Conservation (phyloP, 2,329 filamentous ascomycete genomes). For the Venturia effusa region DNA sequence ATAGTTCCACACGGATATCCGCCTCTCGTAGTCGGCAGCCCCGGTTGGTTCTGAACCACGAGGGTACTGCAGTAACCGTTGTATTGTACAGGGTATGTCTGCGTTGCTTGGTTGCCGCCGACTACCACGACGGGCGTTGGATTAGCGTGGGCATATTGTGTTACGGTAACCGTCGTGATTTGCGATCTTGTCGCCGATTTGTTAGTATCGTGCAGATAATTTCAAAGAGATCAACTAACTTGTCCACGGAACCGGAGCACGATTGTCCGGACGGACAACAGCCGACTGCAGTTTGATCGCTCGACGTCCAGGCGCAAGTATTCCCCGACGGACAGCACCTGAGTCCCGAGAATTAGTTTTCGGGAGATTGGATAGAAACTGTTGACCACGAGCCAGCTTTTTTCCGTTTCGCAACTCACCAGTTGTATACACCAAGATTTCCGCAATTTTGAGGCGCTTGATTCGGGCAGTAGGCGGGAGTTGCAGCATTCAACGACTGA, state of each 20-base stretch:
- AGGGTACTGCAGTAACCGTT: constrained; percentile 27
- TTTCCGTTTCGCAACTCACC: constrained; percentile 21
- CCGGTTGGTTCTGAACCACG: constrained; percentile 23
- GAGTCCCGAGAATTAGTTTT: not conserved
- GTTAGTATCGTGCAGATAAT: not conserved
- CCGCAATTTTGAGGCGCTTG: constrained; percentile 28
- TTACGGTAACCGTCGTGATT: not conserved
- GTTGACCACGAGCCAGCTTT: too few relatives aligned
- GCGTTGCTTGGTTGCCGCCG: not conserved
- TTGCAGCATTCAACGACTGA: constrained; percentile 20
- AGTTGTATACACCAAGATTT: constrained; percentile 30
- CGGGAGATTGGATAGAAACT: too few relatives aligned
- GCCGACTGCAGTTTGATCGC: constrained; percentile 24
- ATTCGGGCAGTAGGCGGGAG: constrained; percentile 23
- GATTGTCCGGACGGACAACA: constrained; percentile 26
- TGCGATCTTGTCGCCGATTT: not conserved
- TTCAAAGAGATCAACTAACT: not conserved
- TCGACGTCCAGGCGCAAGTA: constrained; percentile 22
- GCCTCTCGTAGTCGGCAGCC: constrained; percentile 22
- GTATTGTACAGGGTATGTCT: constrained; percentile 10
- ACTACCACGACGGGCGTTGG: not conserved
- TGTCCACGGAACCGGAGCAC: constrained; percentile 23
- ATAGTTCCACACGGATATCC: constrained; percentile 27
- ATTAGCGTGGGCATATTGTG: not conserved
- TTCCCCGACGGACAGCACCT: constrained; percentile 12